phyloP scores from a whole-genome alignment of 805 yeast genomes.

The Ascoidea tarda region DNA sequence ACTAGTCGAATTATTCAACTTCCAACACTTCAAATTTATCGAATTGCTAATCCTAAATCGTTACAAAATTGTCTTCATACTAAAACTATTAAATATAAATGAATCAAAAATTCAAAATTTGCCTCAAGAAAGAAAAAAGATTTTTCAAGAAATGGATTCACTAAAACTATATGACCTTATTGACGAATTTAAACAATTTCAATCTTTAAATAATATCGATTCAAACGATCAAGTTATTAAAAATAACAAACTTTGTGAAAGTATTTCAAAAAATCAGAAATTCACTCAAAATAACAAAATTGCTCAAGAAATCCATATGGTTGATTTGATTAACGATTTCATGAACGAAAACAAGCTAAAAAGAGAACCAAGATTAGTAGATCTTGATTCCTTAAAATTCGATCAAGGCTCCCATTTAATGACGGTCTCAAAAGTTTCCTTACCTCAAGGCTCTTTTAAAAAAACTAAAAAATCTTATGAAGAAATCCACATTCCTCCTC shows the following conservation, averaged over 20 bases:
- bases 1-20: constrained; percentile 37
- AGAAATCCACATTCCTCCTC: constrained; percentile 87
- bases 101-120: constrained; percentile 16
- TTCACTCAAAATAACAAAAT: no score
- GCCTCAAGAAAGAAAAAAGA: constrained; percentile 20
- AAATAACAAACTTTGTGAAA: no score
- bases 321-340: background rate
- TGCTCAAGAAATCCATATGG: constrained; percentile 7
- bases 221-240: background rate
- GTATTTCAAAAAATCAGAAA: no score
- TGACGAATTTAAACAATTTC: constrained; percentile 22
- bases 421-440: constrained; percentile 49
- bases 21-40: constrained; percentile 27
- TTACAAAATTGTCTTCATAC: constrained; percentile 37
- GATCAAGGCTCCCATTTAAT: constrained; percentile 62
- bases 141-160: constrained; percentile 30
- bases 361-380: constrained; percentile 39
- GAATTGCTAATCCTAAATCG: constrained; percentile 35
- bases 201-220: constrained; percentile 2
- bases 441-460: constrained; percentile 79
- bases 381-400: constrained; percentile 47
- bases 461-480: constrained; percentile 64
- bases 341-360: background rate
- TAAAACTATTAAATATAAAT: constrained; percentile 20
- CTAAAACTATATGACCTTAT: constrained; percentile 27